These are phyloP conservation scores for Parathielavia hyrcaniae DNA, from an alignment of 495 filamentous ascomycete species.

Conservation along the genomic window DNA sequence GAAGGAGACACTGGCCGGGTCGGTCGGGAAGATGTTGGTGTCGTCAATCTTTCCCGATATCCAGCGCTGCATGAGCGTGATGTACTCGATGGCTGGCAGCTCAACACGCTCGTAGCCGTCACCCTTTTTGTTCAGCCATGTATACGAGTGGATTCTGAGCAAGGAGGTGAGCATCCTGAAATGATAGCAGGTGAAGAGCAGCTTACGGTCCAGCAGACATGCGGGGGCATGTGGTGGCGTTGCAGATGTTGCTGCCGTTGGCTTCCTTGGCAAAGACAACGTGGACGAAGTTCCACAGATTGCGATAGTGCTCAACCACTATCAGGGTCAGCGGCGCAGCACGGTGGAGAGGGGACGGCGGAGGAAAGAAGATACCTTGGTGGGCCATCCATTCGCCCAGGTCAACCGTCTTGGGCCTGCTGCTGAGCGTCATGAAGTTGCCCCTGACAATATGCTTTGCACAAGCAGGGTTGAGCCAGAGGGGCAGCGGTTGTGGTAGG, in stretches of 20 bases:
- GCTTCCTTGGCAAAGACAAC: slow-evolving; percentile 74
- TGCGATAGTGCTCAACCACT: slow-evolving; percentile 89
- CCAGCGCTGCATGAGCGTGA: slow-evolving; percentile 88
- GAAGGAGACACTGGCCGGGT: slow-evolving; percentile 51
- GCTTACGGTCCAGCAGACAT: slow-evolving; percentile 88
- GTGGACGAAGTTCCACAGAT: slow-evolving; percentile 75
- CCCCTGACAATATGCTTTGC: slow-evolving; percentile 85
- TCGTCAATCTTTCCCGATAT: slow-evolving; percentile 88
- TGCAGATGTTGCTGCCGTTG: slow-evolving; percentile 70
- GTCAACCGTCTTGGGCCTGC: slow-evolving; percentile 81
- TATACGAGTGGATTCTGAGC: slow-evolving; percentile 73
- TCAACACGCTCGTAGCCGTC: slow-evolving; percentile 53
- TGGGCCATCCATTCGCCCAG: slow-evolving; percentile 91
- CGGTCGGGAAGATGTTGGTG: slow-evolving; percentile 77
- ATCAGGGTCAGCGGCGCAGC: background rate
- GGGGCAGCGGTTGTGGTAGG: slow-evolving; percentile 39
- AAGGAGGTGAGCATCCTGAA: slow-evolving; percentile 10
- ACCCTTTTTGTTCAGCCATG: slow-evolving; percentile 64
- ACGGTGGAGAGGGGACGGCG: background rate
- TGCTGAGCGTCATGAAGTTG: slow-evolving; percentile 91
- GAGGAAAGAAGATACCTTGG: slow-evolving; percentile 57
- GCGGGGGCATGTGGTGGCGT: slow-evolving; percentile 70
- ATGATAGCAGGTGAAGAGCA: slow-evolving; percentile 8
- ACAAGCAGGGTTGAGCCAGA: slow-evolving; percentile 59
- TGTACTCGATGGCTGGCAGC: slow-evolving; percentile 77